Evolutionary conservation across 139 green algal genomes (phyloP).

Genomic region (Gonium pectorale): DNA sequence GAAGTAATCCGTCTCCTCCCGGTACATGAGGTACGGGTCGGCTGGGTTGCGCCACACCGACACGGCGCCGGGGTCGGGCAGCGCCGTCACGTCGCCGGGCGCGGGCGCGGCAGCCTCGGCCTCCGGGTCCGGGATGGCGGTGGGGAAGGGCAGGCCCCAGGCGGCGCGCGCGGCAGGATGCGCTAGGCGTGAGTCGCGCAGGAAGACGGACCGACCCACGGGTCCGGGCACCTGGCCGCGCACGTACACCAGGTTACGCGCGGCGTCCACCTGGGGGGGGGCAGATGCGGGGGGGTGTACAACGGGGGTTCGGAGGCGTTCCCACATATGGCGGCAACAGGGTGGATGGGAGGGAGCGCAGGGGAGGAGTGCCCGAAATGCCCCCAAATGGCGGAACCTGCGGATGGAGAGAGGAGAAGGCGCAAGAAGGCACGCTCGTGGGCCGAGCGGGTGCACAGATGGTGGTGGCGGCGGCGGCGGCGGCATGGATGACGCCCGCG

Average conservation of each 20-base stretch:
- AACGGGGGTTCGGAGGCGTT: too few relatives aligned
- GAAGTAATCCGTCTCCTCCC: conserved; percentile 44
- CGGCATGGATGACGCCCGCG: too few relatives aligned
- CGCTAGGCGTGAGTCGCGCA: conserved; percentile 77
- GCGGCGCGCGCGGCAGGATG: conserved; percentile 38
- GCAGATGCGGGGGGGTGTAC: background rate
- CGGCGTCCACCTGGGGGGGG: conserved; percentile 88
- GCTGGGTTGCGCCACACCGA: conserved; percentile 10
- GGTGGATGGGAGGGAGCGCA: too few relatives aligned
- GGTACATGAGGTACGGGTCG: conserved; percentile 41
- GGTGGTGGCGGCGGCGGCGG: too few relatives aligned
- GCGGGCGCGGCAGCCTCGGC: background rate
- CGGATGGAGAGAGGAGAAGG: too few relatives aligned
- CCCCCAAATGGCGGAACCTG: too few relatives aligned
- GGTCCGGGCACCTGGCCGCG: conserved; percentile 93
- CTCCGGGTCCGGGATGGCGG: conserved; percentile 19
- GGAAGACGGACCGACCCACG: conserved; percentile 81
- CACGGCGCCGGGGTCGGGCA: background rate
- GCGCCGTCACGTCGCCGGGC: background rate
- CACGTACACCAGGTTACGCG: conserved; percentile 94
- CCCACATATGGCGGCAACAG: too few relatives aligned
- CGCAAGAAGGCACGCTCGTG: too few relatives aligned
- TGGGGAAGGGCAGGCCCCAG: conserved; percentile 66
- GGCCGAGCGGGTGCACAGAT: too few relatives aligned
- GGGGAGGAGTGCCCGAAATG: too few relatives aligned